phyloP scores from a whole-genome alignment of 208 protist genomes.

The Angomonas deanei region DNA sequence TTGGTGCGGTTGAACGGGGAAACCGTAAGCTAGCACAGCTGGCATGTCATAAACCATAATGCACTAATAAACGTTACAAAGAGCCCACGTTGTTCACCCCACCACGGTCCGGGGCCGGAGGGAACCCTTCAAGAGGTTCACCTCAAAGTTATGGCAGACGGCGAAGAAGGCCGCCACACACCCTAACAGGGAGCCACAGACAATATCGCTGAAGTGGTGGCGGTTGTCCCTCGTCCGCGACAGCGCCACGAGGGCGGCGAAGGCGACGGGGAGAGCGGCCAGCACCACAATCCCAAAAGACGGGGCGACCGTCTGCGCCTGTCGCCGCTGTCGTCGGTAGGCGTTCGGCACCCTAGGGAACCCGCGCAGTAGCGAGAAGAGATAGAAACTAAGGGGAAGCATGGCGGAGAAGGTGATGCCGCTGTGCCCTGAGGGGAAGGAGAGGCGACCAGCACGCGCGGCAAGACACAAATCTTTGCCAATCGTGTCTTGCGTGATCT shows the following conservation, averaged over 20 bases:
- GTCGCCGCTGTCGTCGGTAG: not conserved
- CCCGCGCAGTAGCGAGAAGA: not conserved
- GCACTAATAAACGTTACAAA: too few species aligned
- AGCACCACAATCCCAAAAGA: not conserved
- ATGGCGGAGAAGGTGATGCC: conserved; percentile 29
- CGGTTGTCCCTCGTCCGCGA: conserved; percentile 56
- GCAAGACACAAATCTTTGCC: conserved; percentile 16
- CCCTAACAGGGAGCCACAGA: conserved; percentile 46
- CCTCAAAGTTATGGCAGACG: conserved; percentile 12
- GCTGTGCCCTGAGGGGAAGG: conserved; percentile 44
- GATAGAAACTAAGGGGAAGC: conserved; percentile 30
- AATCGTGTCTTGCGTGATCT: conserved; percentile 5
- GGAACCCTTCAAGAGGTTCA: not conserved
- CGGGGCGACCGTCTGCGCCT: not conserved
- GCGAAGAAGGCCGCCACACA: conserved; percentile 12
- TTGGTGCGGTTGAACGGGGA: not conserved
- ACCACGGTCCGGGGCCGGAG: not conserved
- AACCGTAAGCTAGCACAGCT: too few species aligned
- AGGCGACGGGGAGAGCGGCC: conserved; percentile 20
- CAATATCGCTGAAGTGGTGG: conserved; percentile 61
- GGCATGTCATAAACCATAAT: too few species aligned
- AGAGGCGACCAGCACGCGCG: conserved; percentile 20
- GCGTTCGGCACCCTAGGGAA: not conserved
- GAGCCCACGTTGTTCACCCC: too few species aligned
- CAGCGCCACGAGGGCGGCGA: conserved; percentile 34